These are phyloP conservation scores for Fusarium sp. DNA, from an alignment of 2,329 filamentous ascomycete genomes.

Conservation along the genomic window DNA sequence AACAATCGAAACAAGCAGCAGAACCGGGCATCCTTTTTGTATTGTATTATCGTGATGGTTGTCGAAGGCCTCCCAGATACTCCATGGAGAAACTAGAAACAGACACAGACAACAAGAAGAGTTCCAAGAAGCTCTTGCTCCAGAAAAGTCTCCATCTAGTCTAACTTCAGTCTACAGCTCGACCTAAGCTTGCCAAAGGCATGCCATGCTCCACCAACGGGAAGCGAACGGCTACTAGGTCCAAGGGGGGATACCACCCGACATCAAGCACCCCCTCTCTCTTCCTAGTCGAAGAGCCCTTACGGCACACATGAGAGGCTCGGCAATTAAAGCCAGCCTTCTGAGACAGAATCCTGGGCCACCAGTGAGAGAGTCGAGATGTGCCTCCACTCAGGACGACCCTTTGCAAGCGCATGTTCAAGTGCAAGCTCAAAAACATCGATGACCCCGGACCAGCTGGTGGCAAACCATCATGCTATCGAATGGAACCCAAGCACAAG, in stretches of 20 bases:
- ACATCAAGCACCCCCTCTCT: constrained; percentile 26
- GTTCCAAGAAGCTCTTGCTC: constrained; percentile 32
- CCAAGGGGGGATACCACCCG: constrained; percentile 29
- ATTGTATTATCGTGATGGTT: constrained; percentile 40
- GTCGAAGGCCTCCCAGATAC: constrained; percentile 43
- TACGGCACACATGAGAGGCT: constrained; percentile 32
- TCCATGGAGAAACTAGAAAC: constrained; percentile 30
- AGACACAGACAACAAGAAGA: constrained; percentile 8
- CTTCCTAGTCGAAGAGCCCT: constrained; percentile 16
- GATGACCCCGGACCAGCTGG: constrained; percentile 43
- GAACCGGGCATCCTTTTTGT: constrained; percentile 45
- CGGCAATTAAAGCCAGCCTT: constrained; percentile 36
- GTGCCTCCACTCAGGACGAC: constrained; percentile 40
- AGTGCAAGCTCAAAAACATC: constrained; percentile 37
- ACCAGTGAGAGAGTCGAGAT: constrained; percentile 31
- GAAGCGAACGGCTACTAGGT: constrained; percentile 45
- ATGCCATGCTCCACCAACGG: constrained; percentile 40
- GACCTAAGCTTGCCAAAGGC: constrained; percentile 29
- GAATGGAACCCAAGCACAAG: constrained; percentile 35
- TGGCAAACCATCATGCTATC: constrained; percentile 37
- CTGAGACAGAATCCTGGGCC: constrained; percentile 28
- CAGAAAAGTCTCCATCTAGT: constrained; percentile 37
- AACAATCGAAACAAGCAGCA: constrained; percentile 22
- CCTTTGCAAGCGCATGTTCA: constrained; percentile 36
- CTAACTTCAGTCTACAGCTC: constrained; percentile 7